These are phyloP conservation scores for Mucor plumbeus DNA, from an alignment of 371 early-diverging fungal species.

Conservation along the genomic window DNA sequence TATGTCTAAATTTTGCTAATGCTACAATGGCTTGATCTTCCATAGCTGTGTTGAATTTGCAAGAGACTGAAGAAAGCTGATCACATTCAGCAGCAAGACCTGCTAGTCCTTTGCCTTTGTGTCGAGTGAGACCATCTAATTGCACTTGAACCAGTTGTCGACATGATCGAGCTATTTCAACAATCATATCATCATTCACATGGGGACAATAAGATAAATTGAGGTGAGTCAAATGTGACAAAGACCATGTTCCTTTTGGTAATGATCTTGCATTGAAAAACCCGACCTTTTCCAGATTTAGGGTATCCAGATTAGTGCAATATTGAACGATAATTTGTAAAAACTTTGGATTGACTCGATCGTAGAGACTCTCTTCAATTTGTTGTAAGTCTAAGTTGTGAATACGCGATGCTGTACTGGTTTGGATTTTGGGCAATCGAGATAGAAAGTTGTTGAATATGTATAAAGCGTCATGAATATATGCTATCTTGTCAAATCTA, in stretches of 20 bases:
- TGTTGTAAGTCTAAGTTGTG: conserved; percentile 26
- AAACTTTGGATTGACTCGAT: conserved; percentile 34
- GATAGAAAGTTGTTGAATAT: conserved; percentile 35
- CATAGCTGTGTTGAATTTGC: conserved; percentile 24
- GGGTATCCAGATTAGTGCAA: conserved; percentile 17
- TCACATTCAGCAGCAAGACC: conserved; percentile 38
- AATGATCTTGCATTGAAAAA: conserved; percentile 27
- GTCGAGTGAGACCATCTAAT: conserved; percentile 27
- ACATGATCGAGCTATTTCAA: conserved; percentile 32
- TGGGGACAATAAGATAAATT: conserved; percentile 38
- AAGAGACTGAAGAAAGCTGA: conserved; percentile 25
- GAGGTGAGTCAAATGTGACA: conserved; percentile 24
- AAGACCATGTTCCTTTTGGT: conserved; percentile 8
- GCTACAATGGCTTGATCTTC: conserved; percentile 36
- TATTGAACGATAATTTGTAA: conserved; percentile 25
- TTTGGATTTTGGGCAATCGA: conserved; percentile 24
- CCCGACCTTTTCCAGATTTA: conserved; percentile 26
- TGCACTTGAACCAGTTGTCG: conserved; percentile 23
- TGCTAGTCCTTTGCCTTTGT: conserved; percentile 35
- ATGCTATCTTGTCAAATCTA: conserved; percentile 10
- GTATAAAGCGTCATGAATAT: conserved; percentile 28
- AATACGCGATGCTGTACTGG: conserved; percentile 9
- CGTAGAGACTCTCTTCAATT: conserved; percentile 40
- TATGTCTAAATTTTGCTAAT: conserved; percentile 40
- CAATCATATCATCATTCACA: conserved; percentile 36